These are phyloP conservation scores for Boletus patriciae DNA, from an alignment of 768 basidiomycete genomes.

Conservation along the genomic window DNA sequence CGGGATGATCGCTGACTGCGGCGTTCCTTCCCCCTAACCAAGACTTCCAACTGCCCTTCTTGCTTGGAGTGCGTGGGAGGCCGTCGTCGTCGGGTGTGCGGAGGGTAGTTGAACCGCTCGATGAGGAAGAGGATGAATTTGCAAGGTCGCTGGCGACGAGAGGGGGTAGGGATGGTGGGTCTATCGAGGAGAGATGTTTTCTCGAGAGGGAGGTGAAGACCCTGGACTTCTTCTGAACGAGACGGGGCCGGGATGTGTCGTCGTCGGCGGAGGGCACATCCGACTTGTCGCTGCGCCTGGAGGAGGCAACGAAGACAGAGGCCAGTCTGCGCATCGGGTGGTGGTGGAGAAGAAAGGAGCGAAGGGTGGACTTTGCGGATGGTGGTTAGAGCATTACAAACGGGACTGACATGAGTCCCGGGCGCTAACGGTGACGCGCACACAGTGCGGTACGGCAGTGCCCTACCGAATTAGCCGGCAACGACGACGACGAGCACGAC, in stretches of 20 bases:
- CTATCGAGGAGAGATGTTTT: constrained; percentile 21
- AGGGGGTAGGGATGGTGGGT: constrained; percentile 18
- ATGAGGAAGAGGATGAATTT: constrained; percentile 61
- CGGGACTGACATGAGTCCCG: constrained; percentile 25
- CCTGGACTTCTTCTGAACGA: constrained; percentile 24
- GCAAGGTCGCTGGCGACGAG: constrained; percentile 36
- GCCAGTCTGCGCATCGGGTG: constrained; percentile 62
- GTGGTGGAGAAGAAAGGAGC: constrained; percentile 25
- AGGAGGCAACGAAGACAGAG: constrained; percentile 52
- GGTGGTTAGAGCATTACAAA: constrained; percentile 38
- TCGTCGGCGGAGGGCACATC: constrained; percentile 20
- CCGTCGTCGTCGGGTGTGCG: constrained; percentile 63
- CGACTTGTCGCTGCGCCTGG: constrained; percentile 36
- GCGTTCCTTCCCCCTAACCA: constrained; percentile 50
- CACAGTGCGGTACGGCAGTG: constrained; percentile 13
- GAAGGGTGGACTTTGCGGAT: constrained; percentile 10
- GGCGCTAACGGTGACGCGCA: background rate
- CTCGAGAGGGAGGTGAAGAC: constrained; percentile 30
- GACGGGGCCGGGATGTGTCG: constrained; percentile 11
- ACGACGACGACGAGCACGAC: constrained; percentile 2
- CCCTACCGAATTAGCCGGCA: constrained; percentile 22
- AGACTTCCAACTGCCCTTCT: constrained; percentile 54
- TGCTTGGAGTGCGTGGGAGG: constrained; percentile 34
- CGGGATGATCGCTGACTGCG: constrained; percentile 27
- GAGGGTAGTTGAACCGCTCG: constrained; percentile 50